Percentiles rank a stretch among this genome's conserved stretches.
phyloP scores from a whole-genome alignment of 2,329 filamentous ascomycete genomes.

The Pseudogymnoascus sp. region DNA sequence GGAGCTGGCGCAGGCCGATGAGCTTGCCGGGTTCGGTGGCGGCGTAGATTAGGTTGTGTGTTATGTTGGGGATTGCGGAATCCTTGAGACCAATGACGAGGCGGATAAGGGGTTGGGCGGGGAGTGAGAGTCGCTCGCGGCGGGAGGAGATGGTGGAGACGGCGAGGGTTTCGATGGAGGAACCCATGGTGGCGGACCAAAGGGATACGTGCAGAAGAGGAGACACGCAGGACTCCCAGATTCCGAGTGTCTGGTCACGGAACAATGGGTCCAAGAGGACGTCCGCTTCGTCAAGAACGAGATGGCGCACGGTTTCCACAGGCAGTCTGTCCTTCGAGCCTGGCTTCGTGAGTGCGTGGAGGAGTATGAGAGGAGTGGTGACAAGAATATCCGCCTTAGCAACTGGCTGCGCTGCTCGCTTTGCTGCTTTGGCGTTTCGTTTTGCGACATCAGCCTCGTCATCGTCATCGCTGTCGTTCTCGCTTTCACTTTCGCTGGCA shows the following conservation, averaged over 20 bases:
- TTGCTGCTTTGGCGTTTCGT: constrained; percentile 23
- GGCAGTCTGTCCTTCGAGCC: constrained; percentile 34
- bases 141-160: constrained; percentile 56
- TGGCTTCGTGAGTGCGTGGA: constrained; percentile 58
- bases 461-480: constrained; percentile 29
- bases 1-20: constrained; percentile 77
- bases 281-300: constrained; percentile 91
- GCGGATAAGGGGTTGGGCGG: constrained; percentile 52
- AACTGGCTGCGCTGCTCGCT: constrained; percentile 35
- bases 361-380: constrained; percentile 68
- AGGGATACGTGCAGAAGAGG: constrained; percentile 65
- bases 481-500: constrained; percentile 31
- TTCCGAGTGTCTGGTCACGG: constrained; percentile 73
- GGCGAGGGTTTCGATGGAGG: constrained; percentile 76
- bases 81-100: constrained; percentile 96
- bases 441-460: constrained; percentile 23
- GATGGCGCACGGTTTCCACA: constrained; percentile 59
- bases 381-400: constrained; percentile 74
- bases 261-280: constrained; percentile 89
- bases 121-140: constrained; percentile 32
- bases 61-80: constrained; percentile 84
- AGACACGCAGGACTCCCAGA: constrained; percentile 74
- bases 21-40: constrained; percentile 92
- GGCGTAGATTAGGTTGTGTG: constrained; percentile 82
- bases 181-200: constrained; percentile 97